Percentiles rank a stretch among this genome's conserved stretches.
Conservation (phyloP, 345 rosid genomes). For the Gossypioides kirkii region DNA sequence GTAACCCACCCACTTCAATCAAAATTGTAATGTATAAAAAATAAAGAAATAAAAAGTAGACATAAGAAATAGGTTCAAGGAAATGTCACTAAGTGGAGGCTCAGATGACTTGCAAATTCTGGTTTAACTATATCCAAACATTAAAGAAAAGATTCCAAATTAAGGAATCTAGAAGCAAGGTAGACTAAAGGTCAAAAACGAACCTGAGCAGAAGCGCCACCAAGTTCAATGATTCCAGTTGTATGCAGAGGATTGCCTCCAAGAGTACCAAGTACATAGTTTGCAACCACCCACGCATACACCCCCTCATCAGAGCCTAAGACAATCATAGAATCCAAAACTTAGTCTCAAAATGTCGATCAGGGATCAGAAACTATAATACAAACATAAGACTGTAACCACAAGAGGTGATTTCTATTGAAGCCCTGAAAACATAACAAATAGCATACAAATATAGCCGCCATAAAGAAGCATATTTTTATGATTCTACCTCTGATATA, state of each 20-base stretch:
- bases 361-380: neutral
- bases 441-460: neutral
- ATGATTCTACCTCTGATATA: neutral
- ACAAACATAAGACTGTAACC: neutral
- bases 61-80: constrained; percentile 1
- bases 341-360: constrained; percentile 6
- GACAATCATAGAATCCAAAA: constrained; percentile 8
- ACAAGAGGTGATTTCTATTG: neutral
- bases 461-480: neutral
- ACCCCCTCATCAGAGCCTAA: constrained; percentile 95
- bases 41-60: neutral
- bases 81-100: neutral
- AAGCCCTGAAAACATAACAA: neutral
- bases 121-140: neutral
- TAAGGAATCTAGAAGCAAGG: neutral
- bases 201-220: constrained; percentile 98
- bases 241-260: constrained; percentile 74
- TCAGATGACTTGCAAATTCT: neutral
- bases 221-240: constrained; percentile 91
- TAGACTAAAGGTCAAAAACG: constrained; percentile 6
- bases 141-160: neutral
- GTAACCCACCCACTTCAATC: no score
- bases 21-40: no score
- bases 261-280: constrained; percentile 70
- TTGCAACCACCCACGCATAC: constrained; percentile 94